A percentile compares a stretch with the other conserved stretches of the same genome.
Conservation (phyloP, 441 rosid species). For the Pelargonium myrrhifolium region DNA sequence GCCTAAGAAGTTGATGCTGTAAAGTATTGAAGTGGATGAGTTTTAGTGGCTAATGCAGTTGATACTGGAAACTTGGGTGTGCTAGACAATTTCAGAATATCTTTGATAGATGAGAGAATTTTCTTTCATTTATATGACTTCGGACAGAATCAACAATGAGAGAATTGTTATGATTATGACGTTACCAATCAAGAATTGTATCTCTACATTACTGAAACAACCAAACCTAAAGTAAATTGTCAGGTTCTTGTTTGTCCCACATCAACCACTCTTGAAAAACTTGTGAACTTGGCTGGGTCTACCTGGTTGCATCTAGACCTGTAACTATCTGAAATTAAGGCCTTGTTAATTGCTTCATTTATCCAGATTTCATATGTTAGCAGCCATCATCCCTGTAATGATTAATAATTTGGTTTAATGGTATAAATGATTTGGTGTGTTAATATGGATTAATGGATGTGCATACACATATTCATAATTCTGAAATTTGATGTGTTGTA, state of each 20-base stretch:
- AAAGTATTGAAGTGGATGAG: constrained; percentile 7
- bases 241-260: not conserved
- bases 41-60: constrained; percentile 7
- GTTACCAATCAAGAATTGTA: too few relatives aligned
- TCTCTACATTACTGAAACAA: too few relatives aligned
- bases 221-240: too few relatives aligned
- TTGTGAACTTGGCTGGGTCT: not conserved
- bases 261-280: not conserved
- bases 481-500: constrained; percentile 16
- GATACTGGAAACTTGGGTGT: constrained; percentile 5
- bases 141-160: too few relatives aligned
- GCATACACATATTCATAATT: constrained; percentile 3
- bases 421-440: not conserved
- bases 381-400: not conserved
- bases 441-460: not conserved
- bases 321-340: not conserved
- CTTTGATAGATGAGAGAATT: not conserved
- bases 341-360: not conserved
- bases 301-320: not conserved
- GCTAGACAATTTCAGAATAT: not conserved
- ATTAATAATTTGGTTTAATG: not conserved
- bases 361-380: not conserved
- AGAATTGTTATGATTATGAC: too few relatives aligned
- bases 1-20: constrained; percentile 1
- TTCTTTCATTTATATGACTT: too few relatives aligned